Conservation (phyloP, 116 monocot species). For the Papilionanthe hybrid region DNA sequence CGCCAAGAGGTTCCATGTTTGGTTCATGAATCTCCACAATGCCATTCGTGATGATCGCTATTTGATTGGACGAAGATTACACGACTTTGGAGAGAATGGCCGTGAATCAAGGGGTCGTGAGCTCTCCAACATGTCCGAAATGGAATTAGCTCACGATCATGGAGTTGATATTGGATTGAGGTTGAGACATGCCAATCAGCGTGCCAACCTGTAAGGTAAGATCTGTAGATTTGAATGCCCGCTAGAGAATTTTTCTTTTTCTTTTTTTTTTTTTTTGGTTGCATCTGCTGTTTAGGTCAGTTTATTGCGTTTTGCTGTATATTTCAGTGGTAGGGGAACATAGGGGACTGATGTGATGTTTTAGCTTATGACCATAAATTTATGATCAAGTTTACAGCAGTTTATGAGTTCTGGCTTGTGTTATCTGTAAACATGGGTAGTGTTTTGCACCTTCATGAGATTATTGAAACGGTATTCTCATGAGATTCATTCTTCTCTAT, state of each 20-base stretch:
- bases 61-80: conserved; percentile 83
- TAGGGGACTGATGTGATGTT: neutral
- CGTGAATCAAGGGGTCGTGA: neutral
- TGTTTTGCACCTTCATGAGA: neutral
- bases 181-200: conserved; percentile 16
- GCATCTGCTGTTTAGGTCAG: neutral
- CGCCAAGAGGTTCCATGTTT: conserved; percentile 68
- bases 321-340: neutral
- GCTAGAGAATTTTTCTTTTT: neutral
- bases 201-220: conserved; percentile 4
- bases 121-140: neutral
- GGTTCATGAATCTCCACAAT: conserved; percentile 97
- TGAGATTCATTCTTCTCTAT: neutral
- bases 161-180: conserved; percentile 11
- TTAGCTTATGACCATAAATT: neutral
- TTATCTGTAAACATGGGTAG: neutral
- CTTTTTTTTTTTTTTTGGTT: neutral
- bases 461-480: neutral
- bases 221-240: conserved; percentile 4
- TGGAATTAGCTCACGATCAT: conserved; percentile 5
- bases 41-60: conserved; percentile 93
- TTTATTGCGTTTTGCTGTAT: neutral
- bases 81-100: conserved; percentile 65
- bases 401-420: neutral
- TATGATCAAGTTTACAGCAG: neutral